Base-by-base conservation (phyloP, 164 flowering plant genomes). In the Nymphaea colorata region DNA sequence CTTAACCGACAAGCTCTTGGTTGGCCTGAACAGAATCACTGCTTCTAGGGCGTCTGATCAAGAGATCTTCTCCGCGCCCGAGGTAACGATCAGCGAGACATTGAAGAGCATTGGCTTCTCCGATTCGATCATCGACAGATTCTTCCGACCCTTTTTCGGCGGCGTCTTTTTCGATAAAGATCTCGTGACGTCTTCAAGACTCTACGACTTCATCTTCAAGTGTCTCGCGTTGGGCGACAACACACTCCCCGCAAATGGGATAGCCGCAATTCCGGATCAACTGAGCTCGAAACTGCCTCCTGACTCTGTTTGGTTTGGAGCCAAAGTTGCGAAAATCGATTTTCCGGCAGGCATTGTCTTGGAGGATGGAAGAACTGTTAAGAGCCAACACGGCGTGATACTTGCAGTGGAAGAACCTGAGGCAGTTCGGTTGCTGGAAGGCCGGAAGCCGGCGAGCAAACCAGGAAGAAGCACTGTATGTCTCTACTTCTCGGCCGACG, bases 161-260 rank as follows among this genome's bases (percentile, higher is more conserved):
- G 97, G 96, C 10, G 83, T 94, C 44, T 94, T 94, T 71, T 94
- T 89, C 72, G 97, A 94, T 61, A 70, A 36, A 5, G 87, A 90
- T 70, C 91, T 94, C 16, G 81, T 79, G 59, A 94, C 99, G 12
- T 85, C 86, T 2, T 91, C 99, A 3, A 73, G 95, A 55, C 67
- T 91, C 75, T 91, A 89, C 78, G 79, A 90, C 73, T 91, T 94
- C 72, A 75, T 94, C 55, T 90, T 94, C 85, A 91, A 86, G 71
- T 91, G 93, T 16, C 92, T 94, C 11, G 91, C 97, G 10, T 80
- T 91, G 2, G 97, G 99, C 10, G 86, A 89, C 42, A 94, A 94
- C 66, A 78, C 96, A 2, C 89, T 91, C 63, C 99, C 97, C 5
- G 86, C 84, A 5, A 84, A 72, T 1, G 97, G 97, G 59, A 94